Base-by-base conservation (phyloP, 2,329 filamentous ascomycete species). In the Elsinoe arachidis region DNA sequence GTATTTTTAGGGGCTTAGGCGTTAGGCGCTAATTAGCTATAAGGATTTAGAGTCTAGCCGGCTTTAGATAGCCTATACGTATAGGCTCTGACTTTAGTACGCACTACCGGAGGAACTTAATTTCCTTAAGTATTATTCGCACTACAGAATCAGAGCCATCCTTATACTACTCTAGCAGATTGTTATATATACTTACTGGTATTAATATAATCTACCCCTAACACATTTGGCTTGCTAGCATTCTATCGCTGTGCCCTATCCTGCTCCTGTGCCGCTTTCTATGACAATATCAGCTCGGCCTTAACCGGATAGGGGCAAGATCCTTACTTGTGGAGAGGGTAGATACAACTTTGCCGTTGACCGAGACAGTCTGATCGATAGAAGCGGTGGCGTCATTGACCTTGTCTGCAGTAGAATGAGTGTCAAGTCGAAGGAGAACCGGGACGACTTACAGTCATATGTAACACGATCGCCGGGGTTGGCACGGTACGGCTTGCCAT, bases 301-400 rank as follows among this genome's bases (percentile, higher is more conserved):
- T 15, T 3, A 33, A 12, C 21, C 7, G 17, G 26, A 23, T 9
- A 47, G 2, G 21, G 74, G 26, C 4, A 37, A 12, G 14, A 14
- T 23, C 35, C 55, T 17, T 56, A 56, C 55, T 35, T 56, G 41
- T 57, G 33, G 55, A 57, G 10, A 56, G 30, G 12, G 55, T 56
- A 3, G 55, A 56, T 10, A 56, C 55, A 11, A 47, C 46, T 11
- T 37, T 41, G 15, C 55, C 55, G 19, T 56, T 56, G 12, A 56
- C 55, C 10, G 41, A 49, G 41, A 56, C 55, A 7, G 55, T 56
- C 41, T 56, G 41, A 41, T 56, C 41, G 38, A 56, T 47, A 23
- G 37, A 34, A 30, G 55, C 26, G n/a, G 55, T 56, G 26, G 55
- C 55, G 19, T 56, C 41, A 17, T 56, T 56, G 26, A 47, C 43